phyloP scores from a whole-genome alignment of 345 rosid genomes.

The Psidium guajava region DNA sequence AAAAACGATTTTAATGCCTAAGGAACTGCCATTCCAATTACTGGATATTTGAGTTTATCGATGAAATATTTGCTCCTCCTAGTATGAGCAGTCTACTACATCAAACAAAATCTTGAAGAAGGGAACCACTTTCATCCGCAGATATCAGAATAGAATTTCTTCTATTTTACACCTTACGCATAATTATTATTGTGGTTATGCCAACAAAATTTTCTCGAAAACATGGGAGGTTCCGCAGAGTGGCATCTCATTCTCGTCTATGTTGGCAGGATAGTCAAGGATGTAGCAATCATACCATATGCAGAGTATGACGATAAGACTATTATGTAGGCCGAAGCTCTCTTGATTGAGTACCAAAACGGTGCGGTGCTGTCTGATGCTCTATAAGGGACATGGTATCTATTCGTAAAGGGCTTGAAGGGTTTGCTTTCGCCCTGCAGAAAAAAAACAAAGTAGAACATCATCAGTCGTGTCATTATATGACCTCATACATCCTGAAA shows the following conservation, averaged over 20 bases:
- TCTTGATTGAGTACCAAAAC: slow-evolving; percentile 90
- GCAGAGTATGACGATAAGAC: slow-evolving; percentile 85
- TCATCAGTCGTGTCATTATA: background rate
- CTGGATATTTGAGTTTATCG: background rate
- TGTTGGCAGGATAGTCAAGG: background rate
- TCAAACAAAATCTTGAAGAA: background rate
- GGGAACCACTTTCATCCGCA: background rate
- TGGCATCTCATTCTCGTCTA: background rate
- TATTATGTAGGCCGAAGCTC: too few species aligned
- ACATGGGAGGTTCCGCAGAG: background rate
- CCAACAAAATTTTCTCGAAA: background rate
- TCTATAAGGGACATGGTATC: slow-evolving; percentile 64
- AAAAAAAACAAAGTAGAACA: background rate
- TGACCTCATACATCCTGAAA: background rate
- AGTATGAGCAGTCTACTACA: background rate
- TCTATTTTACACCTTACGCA: background rate
- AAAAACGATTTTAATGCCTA: background rate
- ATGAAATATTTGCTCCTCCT: background rate
- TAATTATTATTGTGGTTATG: background rate
- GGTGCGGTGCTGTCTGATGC: slow-evolving; percentile 68
- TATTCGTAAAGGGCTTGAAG: slow-evolving; percentile 57
- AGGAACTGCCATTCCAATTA: background rate
- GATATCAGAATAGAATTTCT: background rate
- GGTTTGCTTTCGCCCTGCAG: slow-evolving; percentile 80
- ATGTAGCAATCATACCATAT: slow-evolving; percentile 34